Percentiles rank a stretch among this genome's conserved stretches.
Conservation (phyloP, 352 stramenopile species). For the Thraustotheca clavata region DNA sequence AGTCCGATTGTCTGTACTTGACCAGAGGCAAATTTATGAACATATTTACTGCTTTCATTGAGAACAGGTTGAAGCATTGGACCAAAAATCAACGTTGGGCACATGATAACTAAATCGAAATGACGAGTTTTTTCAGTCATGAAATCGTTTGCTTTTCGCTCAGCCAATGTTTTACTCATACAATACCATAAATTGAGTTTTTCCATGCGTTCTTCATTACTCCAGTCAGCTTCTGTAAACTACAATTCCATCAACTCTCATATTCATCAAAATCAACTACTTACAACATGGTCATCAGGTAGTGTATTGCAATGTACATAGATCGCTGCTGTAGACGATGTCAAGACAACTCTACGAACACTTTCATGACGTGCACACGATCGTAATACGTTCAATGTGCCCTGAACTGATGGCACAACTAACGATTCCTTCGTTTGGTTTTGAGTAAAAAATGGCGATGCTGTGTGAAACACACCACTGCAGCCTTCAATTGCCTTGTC, state of each 20-base stretch:
- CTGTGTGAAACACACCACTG: constrained; percentile 22
- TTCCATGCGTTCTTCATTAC: constrained; percentile 13
- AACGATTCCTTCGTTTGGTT: constrained; percentile 20
- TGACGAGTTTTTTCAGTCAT: not conserved
- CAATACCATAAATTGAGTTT: constrained; percentile 22
- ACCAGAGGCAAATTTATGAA: not conserved
- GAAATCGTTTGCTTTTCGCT: not conserved
- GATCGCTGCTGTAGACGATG: constrained; percentile 24
- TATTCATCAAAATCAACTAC: not conserved
- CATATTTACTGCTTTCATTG: not conserved
- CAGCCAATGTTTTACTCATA: not conserved
- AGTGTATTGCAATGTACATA: constrained; percentile 18
- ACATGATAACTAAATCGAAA: not conserved
- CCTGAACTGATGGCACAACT: constrained; percentile 20
- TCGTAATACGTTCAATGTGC: constrained; percentile 20
- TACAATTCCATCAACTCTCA: no score
- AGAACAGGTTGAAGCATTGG: not conserved
- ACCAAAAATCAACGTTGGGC: not conserved
- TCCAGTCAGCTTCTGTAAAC: constrained; percentile 23
- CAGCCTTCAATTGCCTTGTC: constrained; percentile 27
- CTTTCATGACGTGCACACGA: constrained; percentile 17
- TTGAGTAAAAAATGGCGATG: constrained; percentile 26
- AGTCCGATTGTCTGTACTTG: constrained; percentile 2
- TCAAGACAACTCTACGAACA: constrained; percentile 27
- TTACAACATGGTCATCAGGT: constrained; percentile 8